Evolutionary conservation across 768 basidiomycete genomes (phyloP).

Genomic region (Podaxis sp.): DNA sequence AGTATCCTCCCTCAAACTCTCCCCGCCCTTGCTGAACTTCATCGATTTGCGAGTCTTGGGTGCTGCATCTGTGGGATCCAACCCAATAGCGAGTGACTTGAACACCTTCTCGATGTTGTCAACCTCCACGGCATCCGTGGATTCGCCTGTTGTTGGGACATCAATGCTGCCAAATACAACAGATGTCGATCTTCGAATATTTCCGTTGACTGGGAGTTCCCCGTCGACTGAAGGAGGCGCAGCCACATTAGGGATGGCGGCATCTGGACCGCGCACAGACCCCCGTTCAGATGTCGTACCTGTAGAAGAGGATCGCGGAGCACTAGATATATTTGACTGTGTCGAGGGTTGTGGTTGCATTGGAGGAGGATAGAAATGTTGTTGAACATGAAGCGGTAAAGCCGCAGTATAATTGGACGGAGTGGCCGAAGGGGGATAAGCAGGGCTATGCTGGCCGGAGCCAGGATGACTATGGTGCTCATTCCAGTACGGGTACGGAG

Average conservation of each 20-base stretch:
- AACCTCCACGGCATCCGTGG: conserved; percentile 2
- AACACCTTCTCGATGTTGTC: conserved; percentile 29
- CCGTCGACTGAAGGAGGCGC: background rate
- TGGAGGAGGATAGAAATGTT: conserved; percentile 10
- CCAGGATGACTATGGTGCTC: conserved; percentile 22
- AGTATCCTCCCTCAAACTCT: conserved; percentile 5
- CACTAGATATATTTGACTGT: background rate
- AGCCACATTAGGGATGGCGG: background rate
- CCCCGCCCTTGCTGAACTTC: background rate
- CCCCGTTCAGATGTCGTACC: background rate
- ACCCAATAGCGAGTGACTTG: conserved; percentile 44
- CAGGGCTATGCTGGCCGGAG: conserved; percentile 26
- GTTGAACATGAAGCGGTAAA: conserved; percentile 17
- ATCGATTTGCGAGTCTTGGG: conserved; percentile 1
- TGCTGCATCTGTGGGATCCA: conserved; percentile 25
- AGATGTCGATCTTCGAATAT: conserved; percentile 22
- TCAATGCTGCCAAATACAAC: conserved; percentile 57
- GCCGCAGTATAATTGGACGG: conserved; percentile 17
- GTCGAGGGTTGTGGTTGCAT: background rate
- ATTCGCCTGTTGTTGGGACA: conserved; percentile 13
- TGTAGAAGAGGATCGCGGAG: background rate
- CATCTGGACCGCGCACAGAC: background rate
- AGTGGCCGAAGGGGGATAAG: conserved; percentile 21
- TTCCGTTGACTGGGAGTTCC: background rate
- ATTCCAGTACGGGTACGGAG: conserved; percentile 41